Percentiles rank a stretch among this genome's conserved stretches.
Evolutionary conservation across 495 filamentous ascomycete species (phyloP).

Genomic region (Bacidia rubella): DNA sequence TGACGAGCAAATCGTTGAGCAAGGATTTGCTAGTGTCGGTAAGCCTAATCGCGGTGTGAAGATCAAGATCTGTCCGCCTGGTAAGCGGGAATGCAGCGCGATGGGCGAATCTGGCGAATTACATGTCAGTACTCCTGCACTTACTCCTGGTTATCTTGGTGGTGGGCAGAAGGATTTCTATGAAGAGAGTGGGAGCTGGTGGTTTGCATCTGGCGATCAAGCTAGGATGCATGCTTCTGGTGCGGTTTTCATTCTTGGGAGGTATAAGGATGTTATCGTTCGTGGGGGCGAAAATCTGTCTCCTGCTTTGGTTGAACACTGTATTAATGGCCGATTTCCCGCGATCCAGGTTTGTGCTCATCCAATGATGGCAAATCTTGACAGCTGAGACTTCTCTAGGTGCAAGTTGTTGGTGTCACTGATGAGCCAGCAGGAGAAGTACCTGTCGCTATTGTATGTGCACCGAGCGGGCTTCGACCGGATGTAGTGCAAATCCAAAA

Average conservation of each 20-base stretch:
- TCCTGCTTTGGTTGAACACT: conserved; percentile 27
- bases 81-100: conserved; percentile 14
- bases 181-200: conserved; percentile 17
- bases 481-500: conserved; percentile 1
- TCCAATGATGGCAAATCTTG: background rate
- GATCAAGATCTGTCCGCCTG: conserved; percentile 25
- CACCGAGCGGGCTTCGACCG: conserved; percentile 7
- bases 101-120: conserved; percentile 28
- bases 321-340: conserved; percentile 8
- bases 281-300: conserved; percentile 36
- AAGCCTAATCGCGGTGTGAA: conserved; percentile 21
- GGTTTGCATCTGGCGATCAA: conserved; percentile 34
- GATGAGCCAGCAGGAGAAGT: conserved; percentile 30
- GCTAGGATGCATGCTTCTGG: conserved; percentile 27
- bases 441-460: conserved; percentile 22
- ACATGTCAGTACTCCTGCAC: conserved; percentile 23
- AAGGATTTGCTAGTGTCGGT: conserved; percentile 20
- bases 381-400: conserved; percentile 4
- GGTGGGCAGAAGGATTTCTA: conserved; percentile 23
- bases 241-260: conserved; percentile 27
- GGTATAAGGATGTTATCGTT: conserved; percentile 38
- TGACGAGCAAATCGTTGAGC: conserved; percentile 13
- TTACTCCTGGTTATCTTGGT: conserved; percentile 24
- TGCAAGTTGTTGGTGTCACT: conserved; percentile 25
- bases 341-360: conserved; percentile 13